These are phyloP conservation scores for Musa balbisiana DNA, from an alignment of 202 grass and related monocot genomes.

Conservation along the genomic window DNA sequence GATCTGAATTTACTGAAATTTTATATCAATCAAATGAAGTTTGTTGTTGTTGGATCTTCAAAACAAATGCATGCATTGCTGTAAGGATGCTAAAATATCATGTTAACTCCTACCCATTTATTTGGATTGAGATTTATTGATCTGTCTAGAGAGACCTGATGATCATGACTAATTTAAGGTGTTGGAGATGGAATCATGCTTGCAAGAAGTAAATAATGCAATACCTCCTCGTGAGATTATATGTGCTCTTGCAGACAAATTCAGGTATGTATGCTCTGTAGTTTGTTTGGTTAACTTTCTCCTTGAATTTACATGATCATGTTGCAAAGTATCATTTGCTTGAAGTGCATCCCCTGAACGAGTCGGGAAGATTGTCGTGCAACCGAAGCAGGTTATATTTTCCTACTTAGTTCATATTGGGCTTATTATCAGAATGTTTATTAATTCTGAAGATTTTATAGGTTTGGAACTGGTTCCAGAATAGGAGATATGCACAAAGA, in stretches of 20 bases:
- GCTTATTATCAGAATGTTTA: neutral
- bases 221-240: slow-evolving; percentile 58
- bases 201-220: slow-evolving; percentile 68
- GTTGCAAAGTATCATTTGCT: slow-evolving; percentile 15
- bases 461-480: slow-evolving; percentile 99
- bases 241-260: slow-evolving; percentile 67
- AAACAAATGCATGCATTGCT: neutral
- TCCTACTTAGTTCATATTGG: neutral
- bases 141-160: neutral
- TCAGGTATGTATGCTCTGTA: slow-evolving; percentile 33
- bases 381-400: slow-evolving; percentile 70
- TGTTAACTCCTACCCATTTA: no score
- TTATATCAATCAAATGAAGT: no score
- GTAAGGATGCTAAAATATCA: neutral
- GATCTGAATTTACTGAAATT: no score
- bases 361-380: slow-evolving; percentile 69
- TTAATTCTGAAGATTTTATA: slow-evolving; percentile 23
- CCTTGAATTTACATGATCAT: neutral
- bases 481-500: slow-evolving; percentile 89
- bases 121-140: neutral
- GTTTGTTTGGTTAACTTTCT: neutral
- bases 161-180: slow-evolving; percentile 26
- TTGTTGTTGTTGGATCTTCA: neutral
- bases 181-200: slow-evolving; percentile 71
- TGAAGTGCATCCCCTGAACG: slow-evolving; percentile 55